Percentiles rank a stretch among this genome's conserved stretches.
Evolutionary conservation across 371 early-diverging fungal species (phyloP).

Genomic region (Mucor indicus): DNA sequence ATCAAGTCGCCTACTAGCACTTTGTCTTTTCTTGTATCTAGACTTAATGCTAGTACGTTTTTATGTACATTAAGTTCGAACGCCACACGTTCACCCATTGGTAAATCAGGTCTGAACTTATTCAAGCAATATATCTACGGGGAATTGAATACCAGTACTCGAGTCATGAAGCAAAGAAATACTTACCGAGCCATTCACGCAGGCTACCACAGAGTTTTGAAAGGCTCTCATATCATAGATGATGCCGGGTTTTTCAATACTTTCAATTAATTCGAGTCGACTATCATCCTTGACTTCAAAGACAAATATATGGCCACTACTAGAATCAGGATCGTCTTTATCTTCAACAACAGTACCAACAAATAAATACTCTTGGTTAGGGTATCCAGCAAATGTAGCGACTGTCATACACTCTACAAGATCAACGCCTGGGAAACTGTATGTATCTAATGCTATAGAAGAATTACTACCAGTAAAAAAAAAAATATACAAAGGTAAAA

Average conservation of each 20-base stretch:
- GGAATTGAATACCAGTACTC: neutral
- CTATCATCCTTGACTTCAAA: constrained; percentile 37
- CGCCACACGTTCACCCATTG: constrained; percentile 15
- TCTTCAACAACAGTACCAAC: constrained; percentile 59
- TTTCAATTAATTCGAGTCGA: constrained; percentile 37
- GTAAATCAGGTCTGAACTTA: constrained; percentile 22
- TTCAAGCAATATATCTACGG: constrained; percentile 38
- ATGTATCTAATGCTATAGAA: constrained; percentile 27
- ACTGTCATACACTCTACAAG: constrained; percentile 36
- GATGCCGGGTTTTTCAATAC: constrained; percentile 39
- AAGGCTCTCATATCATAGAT: constrained; percentile 46
- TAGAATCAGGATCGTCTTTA: constrained; percentile 44
- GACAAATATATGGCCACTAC: constrained; percentile 55
- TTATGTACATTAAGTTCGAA: constrained; percentile 44
- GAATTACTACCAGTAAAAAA: neutral
- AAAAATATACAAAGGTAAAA: neutral
- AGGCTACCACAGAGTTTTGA: constrained; percentile 43
- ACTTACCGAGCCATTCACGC: constrained; percentile 57
- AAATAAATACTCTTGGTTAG: constrained; percentile 32
- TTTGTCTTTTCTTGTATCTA: constrained; percentile 66
- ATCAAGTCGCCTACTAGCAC: constrained; percentile 88
- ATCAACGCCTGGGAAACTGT: constrained; percentile 42
- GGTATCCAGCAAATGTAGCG: constrained; percentile 31
- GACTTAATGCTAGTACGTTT: constrained; percentile 54
- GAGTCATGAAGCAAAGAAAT: neutral